A percentile compares a stretch with the other conserved stretches of the same genome.
These are phyloP conservation scores for Termitomyces sp. DNA, from an alignment of 768 basidiomycete genomes.

Conservation along the genomic window DNA sequence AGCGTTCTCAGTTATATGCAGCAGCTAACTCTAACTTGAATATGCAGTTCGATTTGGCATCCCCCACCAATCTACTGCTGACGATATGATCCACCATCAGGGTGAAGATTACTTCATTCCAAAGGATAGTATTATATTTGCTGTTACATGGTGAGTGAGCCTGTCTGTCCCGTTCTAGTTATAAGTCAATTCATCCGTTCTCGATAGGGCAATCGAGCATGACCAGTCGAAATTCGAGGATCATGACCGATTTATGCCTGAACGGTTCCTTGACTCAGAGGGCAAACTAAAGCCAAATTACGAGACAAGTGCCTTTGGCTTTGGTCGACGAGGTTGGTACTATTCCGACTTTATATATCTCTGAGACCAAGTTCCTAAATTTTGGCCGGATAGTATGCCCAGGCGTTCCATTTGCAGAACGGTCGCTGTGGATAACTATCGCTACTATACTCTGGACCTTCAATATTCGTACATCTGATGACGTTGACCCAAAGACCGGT, in stretches of 20 bases:
- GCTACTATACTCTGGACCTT: no score
- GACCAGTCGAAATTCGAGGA: not conserved
- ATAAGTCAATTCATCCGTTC: not conserved
- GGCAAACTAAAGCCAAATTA: no score
- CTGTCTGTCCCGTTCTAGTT: not conserved
- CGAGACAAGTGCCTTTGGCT: no score
- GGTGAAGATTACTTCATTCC: not conserved
- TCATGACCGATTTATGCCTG: not conserved
- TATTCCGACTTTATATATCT: no score
- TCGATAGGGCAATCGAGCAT: not conserved
- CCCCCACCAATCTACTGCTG: not conserved
- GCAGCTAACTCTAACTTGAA: not conserved
- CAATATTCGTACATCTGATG: no score
- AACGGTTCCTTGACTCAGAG: no score
- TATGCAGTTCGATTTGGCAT: not conserved
- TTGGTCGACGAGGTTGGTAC: no score
- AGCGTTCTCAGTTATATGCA: not conserved
- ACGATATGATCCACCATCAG: not conserved
- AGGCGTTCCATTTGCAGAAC: no score
- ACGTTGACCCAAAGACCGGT: no score
- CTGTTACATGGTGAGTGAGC: not conserved
- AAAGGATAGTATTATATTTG: not conserved
- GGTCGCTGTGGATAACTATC: no score
- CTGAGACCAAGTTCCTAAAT: no score
- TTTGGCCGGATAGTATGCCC: no score